A percentile compares a stretch with the other conserved stretches of the same genome.
Evolutionary conservation across 2,329 filamentous ascomycete genomes (phyloP).

Genomic region (Fusarium piperis): DNA sequence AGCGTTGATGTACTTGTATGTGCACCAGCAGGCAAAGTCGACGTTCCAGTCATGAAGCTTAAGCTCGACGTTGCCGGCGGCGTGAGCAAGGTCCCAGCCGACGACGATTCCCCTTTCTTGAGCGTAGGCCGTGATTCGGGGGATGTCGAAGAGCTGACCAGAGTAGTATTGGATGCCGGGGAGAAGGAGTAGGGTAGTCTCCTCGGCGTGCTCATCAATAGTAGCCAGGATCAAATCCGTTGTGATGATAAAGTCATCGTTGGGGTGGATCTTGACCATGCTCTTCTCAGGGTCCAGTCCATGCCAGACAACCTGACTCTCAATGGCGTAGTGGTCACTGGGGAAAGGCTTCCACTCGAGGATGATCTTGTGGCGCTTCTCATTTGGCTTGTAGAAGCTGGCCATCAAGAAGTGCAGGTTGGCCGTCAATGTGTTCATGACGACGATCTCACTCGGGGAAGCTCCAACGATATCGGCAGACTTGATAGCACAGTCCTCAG

Average conservation of each 20-base stretch:
- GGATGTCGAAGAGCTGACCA: conserved; percentile 87
- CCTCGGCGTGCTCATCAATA: conserved; percentile 79
- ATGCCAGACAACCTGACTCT: conserved; percentile 81
- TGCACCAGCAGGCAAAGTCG: conserved; percentile 93
- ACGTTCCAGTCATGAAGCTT: conserved; percentile 88
- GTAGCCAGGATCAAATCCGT: conserved; percentile 76
- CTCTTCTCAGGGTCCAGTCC: conserved; percentile 71
- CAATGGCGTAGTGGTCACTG: conserved; percentile 85
- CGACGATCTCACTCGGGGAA: conserved; percentile 75
- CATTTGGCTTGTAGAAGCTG: conserved; percentile 80
- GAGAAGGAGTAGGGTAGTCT: conserved; percentile 79
- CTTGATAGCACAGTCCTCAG: conserved; percentile 75
- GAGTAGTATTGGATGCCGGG: conserved; percentile 94
- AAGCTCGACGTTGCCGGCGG: conserved; percentile 83
- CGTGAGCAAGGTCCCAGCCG: conserved; percentile 91
- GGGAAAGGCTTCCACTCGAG: conserved; percentile 93
- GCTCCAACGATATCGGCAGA: conserved; percentile 82
- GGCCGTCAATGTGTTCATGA: conserved; percentile 87
- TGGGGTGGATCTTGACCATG: conserved; percentile 79
- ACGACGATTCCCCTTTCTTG: conserved; percentile 75
- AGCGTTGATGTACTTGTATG: conserved; percentile 92
- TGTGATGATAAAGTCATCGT: conserved; percentile 67
- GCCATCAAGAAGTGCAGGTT: conserved; percentile 87
- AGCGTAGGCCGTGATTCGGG: conserved; percentile 80
- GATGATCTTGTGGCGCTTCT: conserved; percentile 77